Conservation (phyloP, 2,329 filamentous ascomycete genomes). For the Achaetomium macrosporum region DNA sequence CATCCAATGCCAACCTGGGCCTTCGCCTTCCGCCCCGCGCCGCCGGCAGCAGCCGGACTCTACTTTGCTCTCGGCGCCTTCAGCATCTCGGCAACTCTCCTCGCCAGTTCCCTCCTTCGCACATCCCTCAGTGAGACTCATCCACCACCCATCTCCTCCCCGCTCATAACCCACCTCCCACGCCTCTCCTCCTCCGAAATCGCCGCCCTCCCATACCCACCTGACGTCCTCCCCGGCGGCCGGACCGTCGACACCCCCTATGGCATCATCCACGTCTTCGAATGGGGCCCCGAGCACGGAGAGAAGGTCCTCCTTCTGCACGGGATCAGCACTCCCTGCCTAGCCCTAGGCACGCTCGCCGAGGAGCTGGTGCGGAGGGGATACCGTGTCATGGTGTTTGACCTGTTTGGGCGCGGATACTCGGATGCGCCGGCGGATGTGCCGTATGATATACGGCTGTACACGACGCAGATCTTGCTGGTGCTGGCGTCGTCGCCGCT, state of each 20-base stretch:
- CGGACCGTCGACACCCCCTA: conserved; percentile 65
- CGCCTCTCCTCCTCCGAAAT: conserved; percentile 33
- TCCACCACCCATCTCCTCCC: conserved; percentile 32
- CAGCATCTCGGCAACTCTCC: conserved; percentile 5
- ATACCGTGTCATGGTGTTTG: conserved; percentile 74
- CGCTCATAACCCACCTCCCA: conserved; percentile 38
- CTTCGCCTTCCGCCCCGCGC: conserved; percentile 5
- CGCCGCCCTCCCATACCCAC: conserved; percentile 55
- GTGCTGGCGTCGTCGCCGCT: conserved; percentile 58
- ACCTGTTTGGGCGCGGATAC: conserved; percentile 73
- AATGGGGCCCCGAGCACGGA: conserved; percentile 70
- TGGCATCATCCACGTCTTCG: conserved; percentile 67
- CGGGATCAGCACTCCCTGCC: conserved; percentile 73
- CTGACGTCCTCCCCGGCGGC: conserved; percentile 61
- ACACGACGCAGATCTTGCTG: conserved; percentile 59
- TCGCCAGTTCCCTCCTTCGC: neutral
- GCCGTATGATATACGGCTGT: conserved; percentile 59
- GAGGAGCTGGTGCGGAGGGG: conserved; percentile 48
- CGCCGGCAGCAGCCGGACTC: conserved; percentile 5
- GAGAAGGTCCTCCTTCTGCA: conserved; percentile 70
- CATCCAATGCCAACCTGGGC: conserved; percentile 15
- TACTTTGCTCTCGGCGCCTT: conserved; percentile 19
- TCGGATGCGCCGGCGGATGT: conserved; percentile 59
- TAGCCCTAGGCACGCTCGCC: conserved; percentile 62
- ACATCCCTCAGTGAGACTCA: neutral